Base-by-base conservation (phyloP, 2,329 filamentous ascomycete species). In the Aureobasidium sp. region DNA sequence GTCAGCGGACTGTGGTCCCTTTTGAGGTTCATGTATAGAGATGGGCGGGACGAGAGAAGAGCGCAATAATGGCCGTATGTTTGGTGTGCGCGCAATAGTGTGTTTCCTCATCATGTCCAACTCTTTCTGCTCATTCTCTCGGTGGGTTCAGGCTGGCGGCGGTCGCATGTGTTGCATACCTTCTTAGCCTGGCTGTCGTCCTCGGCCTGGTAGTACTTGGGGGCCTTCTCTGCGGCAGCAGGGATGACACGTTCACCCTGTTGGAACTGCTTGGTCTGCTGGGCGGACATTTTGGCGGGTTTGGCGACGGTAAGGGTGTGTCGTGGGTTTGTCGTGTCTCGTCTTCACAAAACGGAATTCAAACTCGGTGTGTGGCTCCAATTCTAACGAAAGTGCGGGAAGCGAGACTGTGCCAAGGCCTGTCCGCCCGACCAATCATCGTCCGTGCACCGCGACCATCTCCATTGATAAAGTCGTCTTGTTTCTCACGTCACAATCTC, bases 201-300 rank as follows among this genome's bases (percentile, higher is more conserved):
- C 80, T 95, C 89, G 77, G 91, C 90, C 79, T 91, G 90, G 84
- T 99, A 99, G 91, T 93, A 99, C 85, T 97, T 97, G 85, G 90
- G 87, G 75, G 93, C 93, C 90, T 95, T 96, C 81, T 96, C 87
- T 77, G 84, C 84, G 80, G 84, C 80, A 80, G 89, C 86, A 79
- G 90, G 91, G 80, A 97, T 88, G 80, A 88, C 85, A 84, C 93
- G 88, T 83, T 90, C 89, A 82, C 90, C 90, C 87, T 94, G 94
- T 84, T 91, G 91, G 86, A 96, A 97, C 85, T 89, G 93, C 90
- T 96, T 96, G 76, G 87, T 90, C 56, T 59, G 82, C 85, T 65
- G 64, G 62, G 64, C 64, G 62, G 64, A 65, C 61, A 62, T 62
- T 62, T 47, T 62, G 60, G 60, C 60, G 60, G 50, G 41, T 48